phyloP scores from a whole-genome alignment of 73 alveolate genomes.

The Durusdinium trenchii region DNA sequence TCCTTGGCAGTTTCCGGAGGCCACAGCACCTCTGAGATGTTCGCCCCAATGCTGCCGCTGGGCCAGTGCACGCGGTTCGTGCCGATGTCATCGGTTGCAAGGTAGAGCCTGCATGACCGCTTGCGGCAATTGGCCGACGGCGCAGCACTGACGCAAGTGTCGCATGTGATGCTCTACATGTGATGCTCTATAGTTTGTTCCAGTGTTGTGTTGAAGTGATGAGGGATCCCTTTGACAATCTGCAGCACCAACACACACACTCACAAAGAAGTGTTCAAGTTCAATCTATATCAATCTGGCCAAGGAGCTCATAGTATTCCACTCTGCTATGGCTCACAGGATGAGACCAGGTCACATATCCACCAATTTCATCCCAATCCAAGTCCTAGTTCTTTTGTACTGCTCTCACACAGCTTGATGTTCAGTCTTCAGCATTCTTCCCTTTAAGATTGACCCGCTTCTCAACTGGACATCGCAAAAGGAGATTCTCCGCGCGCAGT shows the following conservation, averaged over 20 bases:
- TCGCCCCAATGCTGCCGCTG: constrained; percentile 19
- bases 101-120: neutral
- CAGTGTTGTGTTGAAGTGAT: too few species aligned
- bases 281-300: too few species aligned
- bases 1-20: constrained; percentile 84
- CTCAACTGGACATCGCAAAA: too few species aligned
- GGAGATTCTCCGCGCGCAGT: neutral
- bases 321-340: constrained; percentile 71
- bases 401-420: neutral
- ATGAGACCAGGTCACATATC: constrained; percentile 58
- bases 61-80: constrained; percentile 22
- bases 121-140: too few species aligned
- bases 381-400: constrained; percentile 27
- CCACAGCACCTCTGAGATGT: constrained; percentile 75
- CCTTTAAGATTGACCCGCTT: too few species aligned
- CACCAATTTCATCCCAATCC: constrained; percentile 91
- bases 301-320: constrained; percentile 42
- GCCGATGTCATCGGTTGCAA: constrained; percentile 54
- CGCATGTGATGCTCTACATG: too few species aligned
- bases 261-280: too few species aligned
- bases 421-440: neutral
- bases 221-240: too few species aligned
- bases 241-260: too few species aligned
- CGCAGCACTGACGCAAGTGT: too few species aligned
- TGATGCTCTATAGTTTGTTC: too few species aligned